Evolutionary conservation across 176 grass and related monocot species (phyloP), one percentile per base, ranked within the genome.

Genomic region (Rhipidocladum racemiflorum): DNA sequence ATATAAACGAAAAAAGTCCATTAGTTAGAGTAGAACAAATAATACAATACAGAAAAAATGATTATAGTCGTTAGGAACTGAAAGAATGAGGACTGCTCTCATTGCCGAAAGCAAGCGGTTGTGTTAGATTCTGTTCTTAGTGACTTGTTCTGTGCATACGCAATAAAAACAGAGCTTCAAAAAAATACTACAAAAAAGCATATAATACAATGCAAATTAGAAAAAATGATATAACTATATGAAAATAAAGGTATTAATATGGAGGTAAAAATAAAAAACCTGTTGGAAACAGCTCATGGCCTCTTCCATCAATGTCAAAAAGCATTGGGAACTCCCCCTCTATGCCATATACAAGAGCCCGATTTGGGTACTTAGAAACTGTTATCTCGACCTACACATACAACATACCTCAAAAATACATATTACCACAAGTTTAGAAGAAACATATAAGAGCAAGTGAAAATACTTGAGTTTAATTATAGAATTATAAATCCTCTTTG

Each of bases 231-330:
- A 78, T 34, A 21, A 45, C 8, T 49, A 82, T 25, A 77, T 79
- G 17, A 44, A 38, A 81, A 56, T 62, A 59, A 62, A 67, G 63
- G 29, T n/a, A 28, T 6, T 38, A 87, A 80, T 87, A 44, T 61
- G 59, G 15, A 35, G 27, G 68, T 14, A 38, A 70, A 63, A 78
- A 74, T 23, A 75, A 32, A 70, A 68, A 79, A 94, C 92, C 95
- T 94, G 95, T 97, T 43, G 95, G 95, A 83, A 91, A 94, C 54
- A 94, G 80, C 50, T 94, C 90, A 50, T 89, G 89, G 60, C 92
- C 95, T 81, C 92, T 85, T 75, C 92, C 95, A 86, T 97, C 95
- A 61, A 91, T 57, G 63, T 97, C 91, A 3, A 97, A 97, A 82
- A 97, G 82, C 90, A 94, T 89, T 7, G 92, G 95, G 64, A 86